phyloP scores from a whole-genome alignment of 2,329 filamentous ascomycete species.

The Xylariaceae sp. region DNA sequence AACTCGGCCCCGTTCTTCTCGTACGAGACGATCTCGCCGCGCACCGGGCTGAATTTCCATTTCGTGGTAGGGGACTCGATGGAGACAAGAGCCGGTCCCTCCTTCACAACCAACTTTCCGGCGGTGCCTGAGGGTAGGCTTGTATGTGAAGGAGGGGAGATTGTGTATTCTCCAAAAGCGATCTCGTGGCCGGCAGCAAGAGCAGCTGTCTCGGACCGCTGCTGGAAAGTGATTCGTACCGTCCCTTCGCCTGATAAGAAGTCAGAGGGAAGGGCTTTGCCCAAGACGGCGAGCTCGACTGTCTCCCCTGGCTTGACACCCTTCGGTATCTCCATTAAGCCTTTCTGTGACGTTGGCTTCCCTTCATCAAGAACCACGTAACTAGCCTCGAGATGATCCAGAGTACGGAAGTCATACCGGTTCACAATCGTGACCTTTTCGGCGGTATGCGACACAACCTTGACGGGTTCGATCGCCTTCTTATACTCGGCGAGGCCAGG shows the following conservation, averaged over 20 bases:
- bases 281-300: conserved; percentile 20
- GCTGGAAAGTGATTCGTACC: conserved; percentile 25
- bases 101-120: conserved; percentile 18
- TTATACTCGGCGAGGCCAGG: conserved; percentile 41
- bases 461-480: conserved; percentile 43
- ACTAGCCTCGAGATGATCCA: conserved; percentile 36
- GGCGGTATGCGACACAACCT: conserved; percentile 34
- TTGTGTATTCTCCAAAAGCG: conserved; percentile 26
- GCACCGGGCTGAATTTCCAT: conserved; percentile 25
- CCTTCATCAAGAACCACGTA: conserved; percentile 27
- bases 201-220: conserved; percentile 19
- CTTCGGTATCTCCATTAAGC: conserved; percentile 23
- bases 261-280: conserved; percentile 1
- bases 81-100: conserved; percentile 22
- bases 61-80: conserved; percentile 21
- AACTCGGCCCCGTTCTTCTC: conserved; percentile 24
- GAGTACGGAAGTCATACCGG: conserved; percentile 37
- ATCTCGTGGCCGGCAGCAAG: conserved; percentile 26
- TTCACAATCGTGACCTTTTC: conserved; percentile 31
- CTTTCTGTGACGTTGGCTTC: conserved; percentile 20
- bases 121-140: conserved; percentile 1
- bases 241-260: conserved; percentile 19
- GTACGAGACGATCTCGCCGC: conserved; percentile 23
- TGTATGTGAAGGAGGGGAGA: conserved; percentile 8
- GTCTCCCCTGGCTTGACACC: conserved; percentile 25